A percentile compares a stretch with the other conserved stretches of the same genome.
Conservation (phyloP, 2,329 filamentous ascomycete genomes). For the Hypocreales sp. region DNA sequence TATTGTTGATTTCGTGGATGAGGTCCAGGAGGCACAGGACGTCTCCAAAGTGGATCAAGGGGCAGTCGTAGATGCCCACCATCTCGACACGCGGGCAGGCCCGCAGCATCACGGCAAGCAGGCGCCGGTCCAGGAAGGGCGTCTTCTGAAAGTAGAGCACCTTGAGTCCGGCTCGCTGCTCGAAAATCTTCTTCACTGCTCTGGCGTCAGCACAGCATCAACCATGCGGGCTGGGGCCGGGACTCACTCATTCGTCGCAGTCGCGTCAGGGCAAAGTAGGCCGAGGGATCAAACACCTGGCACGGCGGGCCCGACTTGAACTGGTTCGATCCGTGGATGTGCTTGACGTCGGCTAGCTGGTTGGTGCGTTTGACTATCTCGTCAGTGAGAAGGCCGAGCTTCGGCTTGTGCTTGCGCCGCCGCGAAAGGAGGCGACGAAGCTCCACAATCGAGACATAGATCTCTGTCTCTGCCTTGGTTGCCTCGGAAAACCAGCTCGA, state of each 20-base stretch:
- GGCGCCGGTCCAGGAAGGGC: slow-evolving; percentile 15
- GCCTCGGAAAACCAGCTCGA: slow-evolving; percentile 5
- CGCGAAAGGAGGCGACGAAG: slow-evolving; percentile 2
- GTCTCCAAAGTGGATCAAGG: slow-evolving; percentile 20
- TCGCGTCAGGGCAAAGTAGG: slow-evolving; percentile 2
- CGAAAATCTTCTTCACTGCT: slow-evolving; percentile 10
- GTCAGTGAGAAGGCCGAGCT: neutral
- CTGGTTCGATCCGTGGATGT: slow-evolving; percentile 6
- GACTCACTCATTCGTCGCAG: slow-evolving; percentile 11
- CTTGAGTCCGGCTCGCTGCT: slow-evolving; percentile 5
- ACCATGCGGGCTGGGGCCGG: neutral
- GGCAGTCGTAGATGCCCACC: slow-evolving; percentile 21
- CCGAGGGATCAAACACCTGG: slow-evolving; percentile 5
- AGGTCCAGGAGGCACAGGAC: slow-evolving; percentile 17
- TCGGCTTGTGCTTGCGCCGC: neutral
- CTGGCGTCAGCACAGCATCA: slow-evolving; percentile 7
- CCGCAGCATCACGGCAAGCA: slow-evolving; percentile 19
- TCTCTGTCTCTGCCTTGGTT: slow-evolving; percentile 4
- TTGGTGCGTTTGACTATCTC: slow-evolving; percentile 1
- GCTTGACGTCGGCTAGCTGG: slow-evolving; percentile 1
- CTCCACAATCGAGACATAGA: slow-evolving; percentile 4
- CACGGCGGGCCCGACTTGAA: slow-evolving; percentile 3
- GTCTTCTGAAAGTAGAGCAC: slow-evolving; percentile 15
- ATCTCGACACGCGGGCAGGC: slow-evolving; percentile 14
- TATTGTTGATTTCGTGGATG: slow-evolving; percentile 17